Base-by-base conservation (phyloP, 2,329 filamentous ascomycete species). In the Phaeoacremonium minimum region DNA sequence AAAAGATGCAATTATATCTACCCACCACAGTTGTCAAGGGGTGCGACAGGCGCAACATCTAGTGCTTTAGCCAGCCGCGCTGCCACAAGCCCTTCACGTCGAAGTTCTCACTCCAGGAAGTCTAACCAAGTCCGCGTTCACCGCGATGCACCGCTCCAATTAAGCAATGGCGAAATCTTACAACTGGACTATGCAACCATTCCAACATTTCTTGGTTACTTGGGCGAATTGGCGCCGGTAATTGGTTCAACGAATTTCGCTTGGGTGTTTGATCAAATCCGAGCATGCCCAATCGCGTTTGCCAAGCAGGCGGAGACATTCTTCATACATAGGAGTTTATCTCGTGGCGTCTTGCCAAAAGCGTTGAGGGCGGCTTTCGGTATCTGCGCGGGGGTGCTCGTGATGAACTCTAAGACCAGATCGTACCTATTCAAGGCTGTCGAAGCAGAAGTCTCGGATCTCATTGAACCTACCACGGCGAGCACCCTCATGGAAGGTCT, bases 241-340 rank as follows among this genome's bases (percentile, higher is more conserved):
- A 15, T 26, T 3, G 35, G 35, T 8, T 31, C 28, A 7, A 37
- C 28, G n/a, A 37, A 29, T 19, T 37, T 28, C 28, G 14, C 18
- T 11, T 40, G 37, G 37, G 33, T 40, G 15, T 18, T 40, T 4
- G 26, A 32, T 17, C 28, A 36, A 16, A 28, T 40, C 28, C 29
- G 14, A 12, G 33, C 29, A 14, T 32, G 31, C 17, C 37, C 37
- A 6, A 22, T 28, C 5, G 37, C 18, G 18, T 26, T 40, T 9
- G 37, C 33, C 14, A 15, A 18, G 18, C 33, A 20, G 9, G 35
- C 28, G 16, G 35, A 37, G 35, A 37, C 18, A 5, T 15, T 37
- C 7, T 42, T 42, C 34, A 28, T 42, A 14, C 39, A 42, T 18
- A 31, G n/a, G 15, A 13, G 18, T 7, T 28, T 42, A 14, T 42